Evolutionary conservation across 768 basidiomycete genomes (phyloP).

Genomic region (Hemileccinum rubropunctum): DNA sequence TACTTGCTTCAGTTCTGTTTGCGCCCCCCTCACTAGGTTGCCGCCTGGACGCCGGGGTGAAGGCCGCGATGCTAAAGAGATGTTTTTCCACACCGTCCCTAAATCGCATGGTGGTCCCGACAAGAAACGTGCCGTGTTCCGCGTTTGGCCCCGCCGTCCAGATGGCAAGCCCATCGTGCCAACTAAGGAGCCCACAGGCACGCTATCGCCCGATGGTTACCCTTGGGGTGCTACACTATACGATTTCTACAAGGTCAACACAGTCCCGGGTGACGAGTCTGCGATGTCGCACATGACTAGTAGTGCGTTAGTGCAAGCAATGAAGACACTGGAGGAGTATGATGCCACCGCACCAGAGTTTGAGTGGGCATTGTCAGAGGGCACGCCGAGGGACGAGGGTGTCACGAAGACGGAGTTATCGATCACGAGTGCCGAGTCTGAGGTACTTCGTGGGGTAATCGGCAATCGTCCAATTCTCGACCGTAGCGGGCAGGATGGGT

Average conservation of each 20-base stretch:
- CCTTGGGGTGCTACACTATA: constrained; percentile 29
- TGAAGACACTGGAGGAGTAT: constrained; percentile 18
- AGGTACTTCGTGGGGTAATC: too few species aligned
- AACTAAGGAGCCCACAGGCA: constrained; percentile 7
- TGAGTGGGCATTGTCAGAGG: constrained; percentile 23
- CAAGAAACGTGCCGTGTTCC: constrained; percentile 20
- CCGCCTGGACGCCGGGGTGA: not conserved
- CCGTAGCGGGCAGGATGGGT: too few species aligned
- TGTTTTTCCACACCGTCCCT: constrained; percentile 3
- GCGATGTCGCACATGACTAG: constrained; percentile 10
- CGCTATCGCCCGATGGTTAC: constrained; percentile 17
- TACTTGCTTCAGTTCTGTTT: too few species aligned
- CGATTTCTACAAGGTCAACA: constrained; percentile 21
- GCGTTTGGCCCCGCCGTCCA: constrained; percentile 25
- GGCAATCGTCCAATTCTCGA: too few species aligned
- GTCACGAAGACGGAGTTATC: constrained; percentile 17
- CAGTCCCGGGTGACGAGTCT: not conserved
- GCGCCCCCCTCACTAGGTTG: not conserved
- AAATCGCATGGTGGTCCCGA: fast-evolving
- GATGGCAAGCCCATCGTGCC: constrained; percentile 10
- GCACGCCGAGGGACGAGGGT: constrained; percentile 13
- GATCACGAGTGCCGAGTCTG: not conserved
- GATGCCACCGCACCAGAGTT: constrained; percentile 13
- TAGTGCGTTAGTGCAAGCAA: constrained; percentile 15
- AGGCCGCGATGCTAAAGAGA: constrained; percentile 7